Conservation (phyloP, 1,139 yeast species). For the Suhomyces bokatorum region DNA sequence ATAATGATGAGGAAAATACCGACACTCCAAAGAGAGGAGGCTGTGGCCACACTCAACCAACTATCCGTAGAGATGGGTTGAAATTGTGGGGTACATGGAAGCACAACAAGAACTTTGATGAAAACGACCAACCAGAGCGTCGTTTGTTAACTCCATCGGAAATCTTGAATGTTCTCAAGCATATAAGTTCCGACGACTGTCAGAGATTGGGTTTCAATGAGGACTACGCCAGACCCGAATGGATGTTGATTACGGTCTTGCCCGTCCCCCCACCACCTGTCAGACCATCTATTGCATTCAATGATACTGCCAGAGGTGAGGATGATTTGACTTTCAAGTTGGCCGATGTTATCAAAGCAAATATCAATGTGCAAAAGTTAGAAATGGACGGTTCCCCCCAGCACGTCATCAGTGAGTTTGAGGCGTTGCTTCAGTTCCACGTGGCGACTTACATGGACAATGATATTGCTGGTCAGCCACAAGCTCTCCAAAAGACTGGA, state of each 20-base stretch:
- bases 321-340: conserved; percentile 98
- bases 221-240: conserved; percentile 97
- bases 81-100: conserved; percentile 98
- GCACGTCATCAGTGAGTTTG: conserved; percentile 95
- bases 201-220: conserved; percentile 83
- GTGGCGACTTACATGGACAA: conserved; percentile 99
- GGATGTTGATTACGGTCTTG: conserved; percentile 94
- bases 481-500: conserved; percentile 97
- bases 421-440: conserved; percentile 91
- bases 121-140: conserved; percentile 89
- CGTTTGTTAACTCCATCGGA: conserved; percentile 86
- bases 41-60: conserved; percentile 97
- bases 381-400: conserved; percentile 99
- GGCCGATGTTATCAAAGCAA: conserved; percentile 95
- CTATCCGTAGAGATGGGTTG: conserved; percentile 92
- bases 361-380: conserved; percentile 90
- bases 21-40: conserved; percentile 76
- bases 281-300: conserved; percentile 96
- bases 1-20: conserved; percentile 60
- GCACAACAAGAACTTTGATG: conserved; percentile 74
- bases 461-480: conserved; percentile 99
- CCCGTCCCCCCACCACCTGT: conserved; percentile 99
- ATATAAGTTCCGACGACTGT: conserved; percentile 84
- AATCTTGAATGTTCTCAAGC: conserved; percentile 87
- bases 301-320: conserved; percentile 98